phyloP scores from a whole-genome alignment of 768 basidiomycete genomes.

The Plicaturopsis crispa region DNA sequence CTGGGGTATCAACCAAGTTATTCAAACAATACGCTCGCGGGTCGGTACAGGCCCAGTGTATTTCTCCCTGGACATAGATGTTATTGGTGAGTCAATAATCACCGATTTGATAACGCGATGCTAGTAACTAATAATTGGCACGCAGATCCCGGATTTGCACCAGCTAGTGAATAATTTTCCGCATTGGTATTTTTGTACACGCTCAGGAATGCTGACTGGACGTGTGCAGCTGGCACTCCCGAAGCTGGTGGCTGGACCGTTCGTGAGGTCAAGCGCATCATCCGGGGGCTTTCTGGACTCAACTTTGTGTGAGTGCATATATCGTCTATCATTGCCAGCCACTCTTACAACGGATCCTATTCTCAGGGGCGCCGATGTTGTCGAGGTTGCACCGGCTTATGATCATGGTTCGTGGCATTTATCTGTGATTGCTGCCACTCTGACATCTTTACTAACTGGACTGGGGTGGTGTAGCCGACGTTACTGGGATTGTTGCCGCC shows the following conservation, averaged over 20 bases:
- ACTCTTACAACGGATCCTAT: not conserved
- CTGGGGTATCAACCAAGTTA: slow-evolving; percentile 61
- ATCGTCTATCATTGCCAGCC: slow-evolving; percentile 10
- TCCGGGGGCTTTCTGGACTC: slow-evolving; percentile 51
- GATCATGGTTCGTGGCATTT: slow-evolving; percentile 30
- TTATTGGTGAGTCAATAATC: slow-evolving; percentile 33
- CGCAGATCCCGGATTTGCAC: slow-evolving; percentile 51
- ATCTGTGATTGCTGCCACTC: not conserved
- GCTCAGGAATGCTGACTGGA: not conserved
- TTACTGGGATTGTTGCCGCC: slow-evolving; percentile 35
- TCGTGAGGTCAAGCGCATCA: slow-evolving; percentile 54
- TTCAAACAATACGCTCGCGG: slow-evolving; percentile 59
- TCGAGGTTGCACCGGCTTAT: slow-evolving; percentile 50
- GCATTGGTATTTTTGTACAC: not conserved
- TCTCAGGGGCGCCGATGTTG: slow-evolving; percentile 40
- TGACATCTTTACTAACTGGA: too few species aligned
- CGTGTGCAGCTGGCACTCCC: slow-evolving; percentile 48
- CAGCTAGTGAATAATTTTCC: slow-evolving; percentile 18
- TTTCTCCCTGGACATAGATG: slow-evolving; percentile 61
- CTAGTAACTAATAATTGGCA: not conserved
- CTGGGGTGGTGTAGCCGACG: slow-evolving; percentile 26
- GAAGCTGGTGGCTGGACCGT: slow-evolving; percentile 63
- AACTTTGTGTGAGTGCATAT: slow-evolving; percentile 44
- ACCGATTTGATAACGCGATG: not conserved
- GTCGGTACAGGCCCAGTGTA: slow-evolving; percentile 75